These are phyloP conservation scores for Paragyromitra xinjiangensis DNA, from an alignment of 495 filamentous ascomycete species.

Conservation along the genomic window DNA sequence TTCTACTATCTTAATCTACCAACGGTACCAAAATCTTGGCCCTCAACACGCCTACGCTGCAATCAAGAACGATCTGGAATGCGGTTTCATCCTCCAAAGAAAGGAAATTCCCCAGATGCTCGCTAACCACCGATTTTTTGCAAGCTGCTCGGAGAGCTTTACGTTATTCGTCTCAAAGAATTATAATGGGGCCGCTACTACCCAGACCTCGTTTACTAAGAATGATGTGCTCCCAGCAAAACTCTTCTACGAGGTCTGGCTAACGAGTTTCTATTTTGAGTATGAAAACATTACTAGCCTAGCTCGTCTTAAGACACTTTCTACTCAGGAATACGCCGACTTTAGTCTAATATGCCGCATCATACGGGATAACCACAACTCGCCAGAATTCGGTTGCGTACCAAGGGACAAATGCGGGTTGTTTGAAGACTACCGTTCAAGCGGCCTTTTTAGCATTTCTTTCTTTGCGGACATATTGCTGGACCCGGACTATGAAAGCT, in stretches of 20 bases:
- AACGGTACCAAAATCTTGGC: constrained; percentile 2
- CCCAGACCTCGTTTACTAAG: neutral
- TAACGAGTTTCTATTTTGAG: constrained; percentile 25
- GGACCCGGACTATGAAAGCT: neutral
- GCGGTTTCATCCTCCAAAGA: constrained; percentile 6
- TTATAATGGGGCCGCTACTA: neutral
- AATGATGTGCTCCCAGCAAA: neutral
- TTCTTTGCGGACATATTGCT: constrained; percentile 11
- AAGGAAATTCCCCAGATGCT: constrained; percentile 16
- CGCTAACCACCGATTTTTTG: constrained; percentile 23
- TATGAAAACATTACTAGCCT: constrained; percentile 7
- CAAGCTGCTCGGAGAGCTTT: constrained; percentile 20
- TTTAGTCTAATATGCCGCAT: constrained; percentile 19
- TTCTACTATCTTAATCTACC: constrained; percentile 20
- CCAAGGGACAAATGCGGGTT: neutral
- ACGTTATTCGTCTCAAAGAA: neutral
- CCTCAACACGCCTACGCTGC: neutral
- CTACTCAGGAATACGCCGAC: constrained; percentile 4
- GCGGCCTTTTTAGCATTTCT: constrained; percentile 20
- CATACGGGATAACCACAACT: constrained; percentile 12
- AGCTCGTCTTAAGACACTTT: neutral
- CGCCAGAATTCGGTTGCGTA: constrained; percentile 13
- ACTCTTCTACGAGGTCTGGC: constrained; percentile 29
- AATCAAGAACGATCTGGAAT: constrained; percentile 20
- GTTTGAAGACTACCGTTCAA: constrained; percentile 17